Percentiles rank a stretch among this genome's conserved stretches.
These are phyloP conservation scores for Poteriospumella lacustris DNA, from an alignment of 108 stramenopile species.

Conservation along the genomic window DNA sequence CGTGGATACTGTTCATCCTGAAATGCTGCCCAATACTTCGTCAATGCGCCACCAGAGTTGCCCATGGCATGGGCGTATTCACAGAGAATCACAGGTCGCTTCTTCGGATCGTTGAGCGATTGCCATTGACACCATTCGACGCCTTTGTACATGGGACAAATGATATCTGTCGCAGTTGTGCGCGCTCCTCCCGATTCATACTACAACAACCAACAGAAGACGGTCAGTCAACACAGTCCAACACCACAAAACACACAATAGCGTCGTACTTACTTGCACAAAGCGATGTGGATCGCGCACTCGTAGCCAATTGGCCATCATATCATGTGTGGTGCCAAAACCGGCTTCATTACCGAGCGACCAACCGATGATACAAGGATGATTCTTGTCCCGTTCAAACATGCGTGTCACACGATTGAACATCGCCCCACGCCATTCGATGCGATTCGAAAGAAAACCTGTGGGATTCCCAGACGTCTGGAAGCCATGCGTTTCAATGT, in stretches of 20 bases:
- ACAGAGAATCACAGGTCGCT: constrained; percentile 81
- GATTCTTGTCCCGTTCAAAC: constrained; percentile 74
- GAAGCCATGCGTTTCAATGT: constrained; percentile 91
- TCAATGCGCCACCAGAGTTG: constrained; percentile 78
- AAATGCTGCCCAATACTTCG: constrained; percentile 79
- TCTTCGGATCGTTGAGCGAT: constrained; percentile 51
- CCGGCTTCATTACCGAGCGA: constrained; percentile 87
- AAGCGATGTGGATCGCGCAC: constrained; percentile 50
- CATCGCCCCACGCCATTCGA: constrained; percentile 67
- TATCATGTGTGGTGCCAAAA: constrained; percentile 59
- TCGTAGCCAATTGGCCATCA: constrained; percentile 54
- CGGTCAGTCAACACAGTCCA: constrained; percentile 61
- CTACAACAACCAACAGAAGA: constrained; percentile 50
- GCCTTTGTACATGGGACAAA: constrained; percentile 90
- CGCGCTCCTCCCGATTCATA: constrained; percentile 29
- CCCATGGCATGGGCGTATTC: constrained; percentile 95
- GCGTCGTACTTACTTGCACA: not conserved
- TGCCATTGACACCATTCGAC: constrained; percentile 57
- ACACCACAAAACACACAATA: too few relatives aligned
- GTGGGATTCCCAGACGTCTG: constrained; percentile 18
- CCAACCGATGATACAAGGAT: constrained; percentile 82
- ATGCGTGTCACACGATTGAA: constrained; percentile 68
- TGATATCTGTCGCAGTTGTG: constrained; percentile 66
- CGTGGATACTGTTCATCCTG: constrained; percentile 58
- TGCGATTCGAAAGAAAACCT: constrained; percentile 31